phyloP scores from a whole-genome alignment of 345 rosid genomes.

The Syzygium jambos region DNA sequence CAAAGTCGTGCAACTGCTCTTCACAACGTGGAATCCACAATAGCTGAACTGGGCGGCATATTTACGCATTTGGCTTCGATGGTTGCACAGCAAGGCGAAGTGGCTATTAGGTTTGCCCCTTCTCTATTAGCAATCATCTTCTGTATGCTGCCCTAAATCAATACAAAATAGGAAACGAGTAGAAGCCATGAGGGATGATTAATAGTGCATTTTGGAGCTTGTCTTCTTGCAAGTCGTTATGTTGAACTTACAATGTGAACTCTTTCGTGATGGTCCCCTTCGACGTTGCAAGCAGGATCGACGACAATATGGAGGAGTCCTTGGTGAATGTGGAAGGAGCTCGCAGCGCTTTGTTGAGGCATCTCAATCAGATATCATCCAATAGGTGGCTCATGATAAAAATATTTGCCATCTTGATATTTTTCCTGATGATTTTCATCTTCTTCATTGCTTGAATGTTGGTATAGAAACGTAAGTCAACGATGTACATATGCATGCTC shows the following conservation, averaged over 20 bases:
- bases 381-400: constrained; percentile 95
- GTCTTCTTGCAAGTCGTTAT: neutral
- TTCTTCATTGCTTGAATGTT: constrained; percentile 56
- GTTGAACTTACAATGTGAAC: neutral
- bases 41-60: constrained; percentile 82
- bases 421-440: constrained; percentile 58
- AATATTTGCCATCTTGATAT: constrained; percentile 63
- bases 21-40: constrained; percentile 82
- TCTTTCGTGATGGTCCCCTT: neutral
- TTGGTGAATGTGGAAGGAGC: constrained; percentile 83
- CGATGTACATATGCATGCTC: neutral
- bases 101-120: constrained; percentile 60
- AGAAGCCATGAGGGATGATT: neutral
- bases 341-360: constrained; percentile 55
- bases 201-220: neutral
- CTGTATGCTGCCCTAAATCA: neutral
- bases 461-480: neutral
- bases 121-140: neutral
- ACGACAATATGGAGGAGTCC: constrained; percentile 91
- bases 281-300: constrained; percentile 51
- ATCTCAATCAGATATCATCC: constrained; percentile 75
- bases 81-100: constrained; percentile 89
- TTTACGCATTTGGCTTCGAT: constrained; percentile 85
- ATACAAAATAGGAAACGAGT: neutral
- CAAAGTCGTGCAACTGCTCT: constrained; percentile 73